Conservation (phyloP, 768 basidiomycete genomes). For the Tubosaeta sp. region DNA sequence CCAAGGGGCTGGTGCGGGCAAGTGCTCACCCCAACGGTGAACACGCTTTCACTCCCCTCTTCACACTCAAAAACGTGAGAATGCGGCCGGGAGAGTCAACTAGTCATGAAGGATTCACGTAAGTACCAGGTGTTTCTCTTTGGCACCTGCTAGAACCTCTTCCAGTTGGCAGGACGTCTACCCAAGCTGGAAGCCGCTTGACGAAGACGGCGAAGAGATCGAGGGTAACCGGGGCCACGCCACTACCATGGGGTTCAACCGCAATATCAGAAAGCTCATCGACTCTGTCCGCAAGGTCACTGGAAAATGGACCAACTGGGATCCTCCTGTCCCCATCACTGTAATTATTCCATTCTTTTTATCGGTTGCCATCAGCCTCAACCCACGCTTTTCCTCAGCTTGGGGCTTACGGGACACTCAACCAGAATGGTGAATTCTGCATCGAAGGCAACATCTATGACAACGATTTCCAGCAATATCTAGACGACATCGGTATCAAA, state of each 20-base stretch:
- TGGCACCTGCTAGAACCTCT: background rate
- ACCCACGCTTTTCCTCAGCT: constrained; percentile 13
- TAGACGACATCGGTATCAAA: background rate
- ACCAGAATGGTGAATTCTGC: constrained; percentile 7
- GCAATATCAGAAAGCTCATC: constrained; percentile 20
- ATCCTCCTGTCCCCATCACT: constrained; percentile 26
- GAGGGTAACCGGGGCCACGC: background rate
- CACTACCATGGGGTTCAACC: too few species aligned
- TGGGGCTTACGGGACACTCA: constrained; percentile 28
- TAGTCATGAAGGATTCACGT: constrained; percentile 3
- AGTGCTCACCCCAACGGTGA: background rate
- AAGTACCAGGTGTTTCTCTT: background rate
- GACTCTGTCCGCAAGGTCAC: constrained; percentile 24
- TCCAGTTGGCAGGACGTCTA: constrained; percentile 17
- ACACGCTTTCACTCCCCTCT: constrained; percentile 8
- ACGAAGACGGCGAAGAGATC: constrained; percentile 15
- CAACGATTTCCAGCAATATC: constrained; percentile 1
- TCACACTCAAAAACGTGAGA: constrained; percentile 7
- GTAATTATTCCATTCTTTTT: constrained; percentile 5
- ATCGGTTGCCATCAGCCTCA: background rate
- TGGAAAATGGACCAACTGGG: constrained; percentile 32
- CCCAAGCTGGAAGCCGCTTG: constrained; percentile 16
- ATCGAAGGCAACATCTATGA: constrained; percentile 27
- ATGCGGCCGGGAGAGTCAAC: constrained; percentile 3
- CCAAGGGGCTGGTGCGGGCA: constrained; percentile 4